These are phyloP conservation scores for Lactarius hatsudake DNA, from an alignment of 768 basidiomycete genomes.

Conservation along the genomic window DNA sequence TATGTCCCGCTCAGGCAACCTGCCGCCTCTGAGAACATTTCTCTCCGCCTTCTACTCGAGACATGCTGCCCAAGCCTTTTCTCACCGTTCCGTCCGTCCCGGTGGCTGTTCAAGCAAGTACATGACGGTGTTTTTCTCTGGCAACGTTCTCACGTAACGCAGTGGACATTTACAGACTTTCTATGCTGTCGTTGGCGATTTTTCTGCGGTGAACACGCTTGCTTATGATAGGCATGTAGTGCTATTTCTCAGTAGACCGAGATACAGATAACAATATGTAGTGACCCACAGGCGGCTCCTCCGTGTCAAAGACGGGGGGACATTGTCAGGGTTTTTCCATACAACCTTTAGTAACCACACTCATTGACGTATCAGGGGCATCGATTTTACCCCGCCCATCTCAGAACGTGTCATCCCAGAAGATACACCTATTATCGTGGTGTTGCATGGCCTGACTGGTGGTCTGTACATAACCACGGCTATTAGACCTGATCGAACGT, in stretches of 20 bases:
- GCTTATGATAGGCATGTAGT: conserved; percentile 49
- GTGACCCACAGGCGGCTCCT: conserved; percentile 43
- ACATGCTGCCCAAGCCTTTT: conserved; percentile 33
- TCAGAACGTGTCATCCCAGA: conserved; percentile 33
- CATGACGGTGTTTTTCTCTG: not conserved
- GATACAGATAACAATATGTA: not conserved
- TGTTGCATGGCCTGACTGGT: conserved; percentile 49
- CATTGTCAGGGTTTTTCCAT: conserved; percentile 46
- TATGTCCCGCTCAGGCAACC: conserved; percentile 26
- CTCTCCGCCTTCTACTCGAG: conserved; percentile 30
- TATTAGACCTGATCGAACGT: conserved; percentile 7
- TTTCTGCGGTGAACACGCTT: conserved; percentile 54
- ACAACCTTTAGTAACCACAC: conserved; percentile 1
- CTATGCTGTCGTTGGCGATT: conserved; percentile 59
- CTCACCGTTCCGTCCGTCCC: conserved; percentile 32
- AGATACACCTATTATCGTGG: conserved; percentile 53
- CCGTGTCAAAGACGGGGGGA: conserved; percentile 58
- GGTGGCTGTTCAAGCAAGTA: conserved; percentile 35
- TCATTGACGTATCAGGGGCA: conserved; percentile 43
- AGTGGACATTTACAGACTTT: conserved; percentile 66
- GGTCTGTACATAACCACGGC: conserved; percentile 33
- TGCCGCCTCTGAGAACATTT: conserved; percentile 12
- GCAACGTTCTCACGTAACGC: not conserved
- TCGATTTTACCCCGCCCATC: conserved; percentile 56
- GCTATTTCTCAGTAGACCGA: conserved; percentile 5